Percentiles rank a stretch among this genome's conserved stretches.
Conservation (phyloP, 805 yeast genomes). For the Wickerhamiella shivajii region DNA sequence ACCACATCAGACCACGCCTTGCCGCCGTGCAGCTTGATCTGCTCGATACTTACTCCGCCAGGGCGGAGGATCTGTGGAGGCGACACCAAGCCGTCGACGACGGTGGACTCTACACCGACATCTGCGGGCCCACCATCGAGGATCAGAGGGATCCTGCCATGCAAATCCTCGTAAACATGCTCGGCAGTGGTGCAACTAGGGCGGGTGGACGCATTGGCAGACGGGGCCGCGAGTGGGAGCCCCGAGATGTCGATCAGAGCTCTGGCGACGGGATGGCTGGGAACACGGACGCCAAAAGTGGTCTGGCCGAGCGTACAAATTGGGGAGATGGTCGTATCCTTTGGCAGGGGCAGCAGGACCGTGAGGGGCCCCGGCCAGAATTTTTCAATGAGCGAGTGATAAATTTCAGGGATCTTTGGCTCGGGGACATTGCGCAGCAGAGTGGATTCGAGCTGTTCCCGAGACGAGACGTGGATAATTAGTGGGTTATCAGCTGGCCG, state of each 20-base stretch:
- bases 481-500: constrained; percentile 93
- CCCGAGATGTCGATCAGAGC: constrained; percentile 76
- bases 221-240: constrained; percentile 91
- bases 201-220: constrained; percentile 89
- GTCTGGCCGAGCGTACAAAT: constrained; percentile 75
- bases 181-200: constrained; percentile 86
- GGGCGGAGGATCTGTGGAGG: constrained; percentile 90
- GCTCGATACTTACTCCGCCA: constrained; percentile 80
- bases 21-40: constrained; percentile 55
- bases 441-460: constrained; percentile 50
- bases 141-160: constrained; percentile 68
- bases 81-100: constrained; percentile 68
- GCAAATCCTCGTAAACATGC: constrained; percentile 70
- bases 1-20: constrained; percentile 46
- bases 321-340: constrained; percentile 36
- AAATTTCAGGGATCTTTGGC: constrained; percentile 48
- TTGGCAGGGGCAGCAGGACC: constrained; percentile 49
- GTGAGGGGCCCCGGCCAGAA: constrained; percentile 98
- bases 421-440: constrained; percentile 30
- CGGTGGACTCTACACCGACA: constrained; percentile 91
- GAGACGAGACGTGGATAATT: constrained; percentile 75
- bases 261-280: constrained; percentile 75
- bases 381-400: constrained; percentile 43
- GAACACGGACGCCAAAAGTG: constrained; percentile 87
- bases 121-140: constrained; percentile 81